A percentile compares a stretch with the other conserved stretches of the same genome.
These are phyloP conservation scores for Rhodamnia rubescens DNA, from an alignment of 345 rosid species.

Conservation along the genomic window DNA sequence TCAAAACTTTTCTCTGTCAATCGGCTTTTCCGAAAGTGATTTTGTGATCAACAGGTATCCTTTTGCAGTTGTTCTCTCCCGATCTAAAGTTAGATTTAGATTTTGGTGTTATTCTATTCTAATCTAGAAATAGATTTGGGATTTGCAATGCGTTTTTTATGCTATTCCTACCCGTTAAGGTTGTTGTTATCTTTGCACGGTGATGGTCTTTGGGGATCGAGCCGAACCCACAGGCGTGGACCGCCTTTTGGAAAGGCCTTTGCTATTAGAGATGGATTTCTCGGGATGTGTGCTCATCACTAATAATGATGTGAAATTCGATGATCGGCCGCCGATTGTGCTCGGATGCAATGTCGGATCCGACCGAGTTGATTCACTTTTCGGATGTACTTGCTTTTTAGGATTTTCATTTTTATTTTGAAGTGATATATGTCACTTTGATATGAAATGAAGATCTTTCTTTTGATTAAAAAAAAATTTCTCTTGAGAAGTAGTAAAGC, in stretches of 20 bases:
- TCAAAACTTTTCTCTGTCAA: too few relatives aligned
- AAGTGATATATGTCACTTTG: background rate
- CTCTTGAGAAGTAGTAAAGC: too few relatives aligned
- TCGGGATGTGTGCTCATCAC: background rate
- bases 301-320: background rate
- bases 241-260: accelerated
- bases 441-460: background rate
- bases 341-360: too few relatives aligned
- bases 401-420: background rate
- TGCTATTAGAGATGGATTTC: accelerated
- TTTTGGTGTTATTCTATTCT: background rate
- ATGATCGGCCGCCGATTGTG: background rate
- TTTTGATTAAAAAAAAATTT: accelerated
- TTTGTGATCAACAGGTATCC: background rate
- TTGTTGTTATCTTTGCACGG: accelerated
- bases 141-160: too few relatives aligned
- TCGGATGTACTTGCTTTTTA: background rate
- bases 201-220: accelerated
- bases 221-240: accelerated
- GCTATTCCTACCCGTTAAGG: accelerated
- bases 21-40: background rate
- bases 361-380: too few relatives aligned
- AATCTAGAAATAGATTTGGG: background rate
- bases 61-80: background rate
- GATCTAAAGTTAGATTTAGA: background rate